These are phyloP conservation scores for Barbarea vulgaris DNA, from an alignment of 345 rosid species.

Conservation along the genomic window DNA sequence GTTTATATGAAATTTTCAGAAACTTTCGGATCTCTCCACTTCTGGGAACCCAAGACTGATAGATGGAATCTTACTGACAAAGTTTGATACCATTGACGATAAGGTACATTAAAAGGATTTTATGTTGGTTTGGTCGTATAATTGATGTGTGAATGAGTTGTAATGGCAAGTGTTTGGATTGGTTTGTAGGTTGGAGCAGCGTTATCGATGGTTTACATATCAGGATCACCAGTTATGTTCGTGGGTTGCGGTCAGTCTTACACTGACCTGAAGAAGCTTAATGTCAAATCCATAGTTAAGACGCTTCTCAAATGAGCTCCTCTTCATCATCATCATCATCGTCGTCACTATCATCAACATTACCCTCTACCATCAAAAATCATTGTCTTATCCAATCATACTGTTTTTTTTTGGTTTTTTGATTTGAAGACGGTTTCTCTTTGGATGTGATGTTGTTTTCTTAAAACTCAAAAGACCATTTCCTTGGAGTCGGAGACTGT, in stretches of 20 bases:
- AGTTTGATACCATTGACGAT: constrained; percentile 94
- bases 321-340: background rate
- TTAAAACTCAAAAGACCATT: background rate
- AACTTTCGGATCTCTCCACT: constrained; percentile 84
- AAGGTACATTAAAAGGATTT: constrained; percentile 54
- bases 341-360: constrained; percentile 15
- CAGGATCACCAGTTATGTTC: constrained; percentile 97
- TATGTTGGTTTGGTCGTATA: background rate
- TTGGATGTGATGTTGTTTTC: constrained; percentile 30
- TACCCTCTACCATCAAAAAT: background rate
- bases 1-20: constrained; percentile 48
- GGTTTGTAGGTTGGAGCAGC: constrained; percentile 91
- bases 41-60: constrained; percentile 73
- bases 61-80: constrained; percentile 95
- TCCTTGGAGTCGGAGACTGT: background rate
- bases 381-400: constrained; percentile 32
- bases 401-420: constrained; percentile 33
- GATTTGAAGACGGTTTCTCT: constrained; percentile 45
- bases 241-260: constrained; percentile 99
- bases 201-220: constrained; percentile 91
- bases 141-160: constrained; percentile 10
- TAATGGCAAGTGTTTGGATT: constrained; percentile 14
- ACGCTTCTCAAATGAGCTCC: constrained; percentile 81
- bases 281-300: constrained; percentile 86
- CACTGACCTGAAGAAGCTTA: constrained; percentile 91